phyloP scores from a whole-genome alignment of 495 filamentous ascomycete genomes.

The Lophiotrema nucula region DNA sequence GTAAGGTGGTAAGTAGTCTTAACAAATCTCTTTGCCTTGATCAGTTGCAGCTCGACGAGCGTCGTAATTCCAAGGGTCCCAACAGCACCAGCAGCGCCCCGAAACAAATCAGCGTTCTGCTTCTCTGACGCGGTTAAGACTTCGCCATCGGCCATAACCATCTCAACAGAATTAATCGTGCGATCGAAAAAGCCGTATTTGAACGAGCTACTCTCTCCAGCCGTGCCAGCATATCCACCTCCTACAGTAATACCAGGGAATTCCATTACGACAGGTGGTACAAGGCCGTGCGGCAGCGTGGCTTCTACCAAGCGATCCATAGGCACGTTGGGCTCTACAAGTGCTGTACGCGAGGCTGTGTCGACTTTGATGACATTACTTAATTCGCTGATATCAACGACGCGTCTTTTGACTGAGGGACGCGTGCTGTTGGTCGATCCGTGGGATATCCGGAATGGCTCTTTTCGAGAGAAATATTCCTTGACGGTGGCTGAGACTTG shows the following conservation, averaged over 20 bases:
- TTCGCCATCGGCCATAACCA: conserved; percentile 57
- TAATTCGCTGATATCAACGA: conserved; percentile 54
- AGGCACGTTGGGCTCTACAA: conserved; percentile 65
- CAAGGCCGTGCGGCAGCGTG: conserved; percentile 52
- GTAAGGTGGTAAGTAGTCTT: conserved; percentile 55
- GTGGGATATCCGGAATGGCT: conserved; percentile 74
- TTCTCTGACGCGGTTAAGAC: conserved; percentile 44
- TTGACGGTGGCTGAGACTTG: conserved; percentile 51
- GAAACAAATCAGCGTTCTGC: conserved; percentile 52
- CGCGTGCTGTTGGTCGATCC: conserved; percentile 77
- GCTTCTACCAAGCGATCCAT: conserved; percentile 60
- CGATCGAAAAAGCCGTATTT: conserved; percentile 59
- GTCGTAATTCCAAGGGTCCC: conserved; percentile 59
- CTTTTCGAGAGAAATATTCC: conserved; percentile 54
- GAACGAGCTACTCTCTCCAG: conserved; percentile 60
- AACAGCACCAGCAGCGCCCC: conserved; percentile 55
- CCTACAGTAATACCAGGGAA: conserved; percentile 66
- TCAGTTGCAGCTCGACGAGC: conserved; percentile 54
- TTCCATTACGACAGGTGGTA: conserved; percentile 61
- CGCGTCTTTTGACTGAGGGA: conserved; percentile 42
- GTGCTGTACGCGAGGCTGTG: conserved; percentile 35
- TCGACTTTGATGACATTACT: conserved; percentile 45
- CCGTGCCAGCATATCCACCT: conserved; percentile 61
- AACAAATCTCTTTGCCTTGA: conserved; percentile 55
- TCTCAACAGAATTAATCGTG: conserved; percentile 56